These are phyloP conservation scores for Marchantia paleacea DNA, from an alignment of 225 moss, liverwort and hornwort genomes.

Conservation along the genomic window DNA sequence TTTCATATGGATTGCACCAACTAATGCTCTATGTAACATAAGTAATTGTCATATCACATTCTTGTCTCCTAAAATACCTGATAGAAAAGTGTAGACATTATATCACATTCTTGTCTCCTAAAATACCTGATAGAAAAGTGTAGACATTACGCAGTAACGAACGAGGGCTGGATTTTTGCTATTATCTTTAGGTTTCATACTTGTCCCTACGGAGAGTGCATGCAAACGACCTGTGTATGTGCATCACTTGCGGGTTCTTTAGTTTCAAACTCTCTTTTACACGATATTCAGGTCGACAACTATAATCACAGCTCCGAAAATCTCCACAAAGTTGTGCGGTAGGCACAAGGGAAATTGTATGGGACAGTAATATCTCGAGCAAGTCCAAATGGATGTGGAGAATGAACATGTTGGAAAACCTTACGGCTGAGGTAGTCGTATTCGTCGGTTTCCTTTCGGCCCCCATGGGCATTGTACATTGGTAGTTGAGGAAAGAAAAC, in stretches of 20 bases:
- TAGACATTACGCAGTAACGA: too few relatives aligned
- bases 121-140: too few relatives aligned
- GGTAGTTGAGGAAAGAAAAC: background rate
- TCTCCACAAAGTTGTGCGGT: background rate
- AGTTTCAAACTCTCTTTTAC: background rate
- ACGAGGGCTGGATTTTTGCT: too few relatives aligned
- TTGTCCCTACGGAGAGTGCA: too few relatives aligned
- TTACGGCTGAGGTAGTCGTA: background rate
- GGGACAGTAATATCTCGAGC: background rate
- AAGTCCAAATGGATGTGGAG: background rate
- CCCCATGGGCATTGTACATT: background rate
- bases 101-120: too few relatives aligned
- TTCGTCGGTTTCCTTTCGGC: background rate
- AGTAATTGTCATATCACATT: too few relatives aligned
- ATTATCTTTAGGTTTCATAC: too few relatives aligned
- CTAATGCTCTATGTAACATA: too few relatives aligned
- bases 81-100: too few relatives aligned
- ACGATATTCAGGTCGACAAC: background rate
- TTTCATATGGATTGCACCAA: too few relatives aligned
- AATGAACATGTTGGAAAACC: background rate
- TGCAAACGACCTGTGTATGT: too few relatives aligned
- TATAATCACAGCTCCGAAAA: background rate
- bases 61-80: too few relatives aligned
- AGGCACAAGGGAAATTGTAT: background rate
- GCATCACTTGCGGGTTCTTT: background rate